Conservation (phyloP, 2,329 filamentous ascomycete species). For the Biscogniauxia mediterranea region DNA sequence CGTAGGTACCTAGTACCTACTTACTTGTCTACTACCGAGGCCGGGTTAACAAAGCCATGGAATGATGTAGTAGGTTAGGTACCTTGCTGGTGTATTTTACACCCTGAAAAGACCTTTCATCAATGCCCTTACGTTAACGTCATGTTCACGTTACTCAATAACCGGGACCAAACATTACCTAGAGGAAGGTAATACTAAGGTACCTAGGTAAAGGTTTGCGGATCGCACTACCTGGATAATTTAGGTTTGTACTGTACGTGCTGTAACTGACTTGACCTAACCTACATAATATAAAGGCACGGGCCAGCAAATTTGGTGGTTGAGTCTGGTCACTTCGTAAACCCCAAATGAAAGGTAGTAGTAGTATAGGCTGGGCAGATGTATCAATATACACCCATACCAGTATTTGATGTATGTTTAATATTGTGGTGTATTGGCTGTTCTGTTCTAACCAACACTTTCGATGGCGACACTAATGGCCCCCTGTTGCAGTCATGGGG, state of each 20-base stretch:
- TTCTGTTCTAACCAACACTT: conserved; percentile 2
- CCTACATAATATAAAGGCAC: not conserved
- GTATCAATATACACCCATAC: not conserved
- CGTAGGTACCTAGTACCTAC: too few relatives aligned
- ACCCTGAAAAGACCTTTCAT: not conserved
- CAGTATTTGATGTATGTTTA: not conserved
- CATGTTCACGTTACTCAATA: not conserved
- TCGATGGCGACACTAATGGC: conserved; percentile 4
- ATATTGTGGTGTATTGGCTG: not conserved
- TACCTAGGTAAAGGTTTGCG: not conserved
- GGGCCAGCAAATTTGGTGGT: not conserved
- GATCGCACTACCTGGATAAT: not conserved
- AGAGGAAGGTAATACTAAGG: not conserved
- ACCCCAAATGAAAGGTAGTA: not conserved
- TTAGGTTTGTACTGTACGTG: too few relatives aligned
- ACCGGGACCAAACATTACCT: not conserved
- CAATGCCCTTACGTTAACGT: not conserved
- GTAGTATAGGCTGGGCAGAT: not conserved
- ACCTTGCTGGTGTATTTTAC: not conserved
- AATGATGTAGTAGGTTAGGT: not conserved
- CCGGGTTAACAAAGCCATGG: too few relatives aligned
- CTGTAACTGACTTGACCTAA: too few relatives aligned
- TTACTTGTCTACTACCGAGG: too few relatives aligned
- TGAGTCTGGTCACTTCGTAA: not conserved
- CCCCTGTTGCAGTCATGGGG: conserved; percentile 5